Percentiles rank a stretch among this genome's conserved stretches.
phyloP scores from a whole-genome alignment of 257 asterid genomes.

The Linderniella brevidens region DNA sequence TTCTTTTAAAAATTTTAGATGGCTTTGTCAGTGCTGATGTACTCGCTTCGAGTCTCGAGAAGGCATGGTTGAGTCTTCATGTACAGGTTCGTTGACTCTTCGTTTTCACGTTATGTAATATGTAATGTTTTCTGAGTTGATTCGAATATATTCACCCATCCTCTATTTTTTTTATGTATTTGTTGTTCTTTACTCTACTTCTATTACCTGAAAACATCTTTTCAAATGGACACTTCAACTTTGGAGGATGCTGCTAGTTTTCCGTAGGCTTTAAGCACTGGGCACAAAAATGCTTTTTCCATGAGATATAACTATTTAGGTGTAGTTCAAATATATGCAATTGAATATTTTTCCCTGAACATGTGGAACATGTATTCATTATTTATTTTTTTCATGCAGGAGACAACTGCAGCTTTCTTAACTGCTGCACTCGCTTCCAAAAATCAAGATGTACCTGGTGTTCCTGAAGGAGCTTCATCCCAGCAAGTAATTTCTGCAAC shows the following conservation, averaged over 20 bases:
- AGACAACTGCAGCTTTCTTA: conserved; percentile 66
- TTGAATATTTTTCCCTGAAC: background rate
- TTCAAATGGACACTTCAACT: too few relatives aligned
- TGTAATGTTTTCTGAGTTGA: background rate
- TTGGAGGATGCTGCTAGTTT: too few relatives aligned
- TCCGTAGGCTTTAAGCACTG: too few relatives aligned
- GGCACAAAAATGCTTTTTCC: too few relatives aligned
- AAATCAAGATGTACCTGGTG: conserved; percentile 24
- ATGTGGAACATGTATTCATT: background rate
- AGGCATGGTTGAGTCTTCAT: conserved; percentile 86
- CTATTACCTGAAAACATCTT: too few relatives aligned
- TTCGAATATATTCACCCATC: background rate
- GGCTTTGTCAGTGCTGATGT: conserved; percentile 57
- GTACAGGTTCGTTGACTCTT: conserved; percentile 46
- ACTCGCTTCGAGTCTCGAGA: conserved; percentile 67
- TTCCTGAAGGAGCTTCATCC: conserved; percentile 22
- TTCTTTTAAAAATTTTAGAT: conserved; percentile 26
- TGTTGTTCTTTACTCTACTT: too few relatives aligned
- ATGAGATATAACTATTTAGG: too few relatives aligned
- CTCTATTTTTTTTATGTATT: too few relatives aligned
- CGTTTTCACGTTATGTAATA: background rate
- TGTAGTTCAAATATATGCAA: background rate
- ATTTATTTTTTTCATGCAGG: conserved; percentile 30
- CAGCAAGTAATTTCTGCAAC: conserved; percentile 32
- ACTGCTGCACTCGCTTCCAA: conserved; percentile 64